These are phyloP conservation scores for Pachyrhizus erosus DNA, from an alignment of 306 rosid species.

Conservation along the genomic window DNA sequence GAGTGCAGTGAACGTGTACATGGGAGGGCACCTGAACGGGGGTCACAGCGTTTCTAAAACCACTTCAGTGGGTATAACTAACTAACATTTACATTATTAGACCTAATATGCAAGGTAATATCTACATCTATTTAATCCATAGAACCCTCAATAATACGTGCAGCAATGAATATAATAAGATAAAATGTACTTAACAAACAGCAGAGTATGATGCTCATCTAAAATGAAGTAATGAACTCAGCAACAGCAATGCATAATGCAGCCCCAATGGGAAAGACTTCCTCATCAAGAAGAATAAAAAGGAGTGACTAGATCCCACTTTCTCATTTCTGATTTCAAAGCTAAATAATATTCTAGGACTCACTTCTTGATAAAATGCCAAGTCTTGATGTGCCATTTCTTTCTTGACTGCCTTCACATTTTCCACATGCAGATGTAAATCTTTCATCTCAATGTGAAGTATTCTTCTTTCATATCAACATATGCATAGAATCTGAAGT, in stretches of 20 bases:
- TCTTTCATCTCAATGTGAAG: constrained; percentile 40
- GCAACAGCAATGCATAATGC: constrained; percentile 51
- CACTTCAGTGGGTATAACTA: neutral
- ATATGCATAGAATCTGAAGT: neutral
- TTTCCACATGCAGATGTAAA: constrained; percentile 53
- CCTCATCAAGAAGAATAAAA: constrained; percentile 57
- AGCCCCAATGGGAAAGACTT: constrained; percentile 49
- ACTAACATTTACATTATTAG: neutral
- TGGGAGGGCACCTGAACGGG: constrained; percentile 37
- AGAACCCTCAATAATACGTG: neutral
- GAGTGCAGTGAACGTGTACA: constrained; percentile 41
- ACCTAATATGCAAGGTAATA: neutral
- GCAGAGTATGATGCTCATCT: constrained; percentile 33
- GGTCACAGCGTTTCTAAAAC: constrained; percentile 21
- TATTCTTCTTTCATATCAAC: neutral
- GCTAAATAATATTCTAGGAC: constrained; percentile 52
- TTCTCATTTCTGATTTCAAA: constrained; percentile 60
- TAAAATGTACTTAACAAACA: neutral
- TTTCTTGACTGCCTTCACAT: constrained; percentile 45
- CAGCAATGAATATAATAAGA: neutral
- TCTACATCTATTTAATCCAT: neutral
- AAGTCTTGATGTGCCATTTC: constrained; percentile 56
- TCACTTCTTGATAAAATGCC: constrained; percentile 52
- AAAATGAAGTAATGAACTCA: constrained; percentile 46
- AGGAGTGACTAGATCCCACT: constrained; percentile 49